Evolutionary conservation across 176 grass and related monocot genomes (phyloP), one percentile per base, ranked within the genome.

Genomic region (Saccharum officinarum): DNA sequence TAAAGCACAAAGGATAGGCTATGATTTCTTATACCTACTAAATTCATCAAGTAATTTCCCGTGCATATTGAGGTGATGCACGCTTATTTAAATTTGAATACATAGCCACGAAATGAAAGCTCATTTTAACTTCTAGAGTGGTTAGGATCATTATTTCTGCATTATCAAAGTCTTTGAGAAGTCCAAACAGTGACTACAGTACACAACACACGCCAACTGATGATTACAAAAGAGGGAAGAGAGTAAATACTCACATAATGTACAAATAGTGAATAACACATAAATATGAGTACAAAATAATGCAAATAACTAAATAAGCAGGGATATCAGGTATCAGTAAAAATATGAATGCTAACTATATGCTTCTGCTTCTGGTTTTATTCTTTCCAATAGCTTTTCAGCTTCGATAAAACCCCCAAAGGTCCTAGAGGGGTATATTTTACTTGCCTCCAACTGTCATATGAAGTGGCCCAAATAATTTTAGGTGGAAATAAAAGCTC

Each of bases 351-450:
- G 65, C 71, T 75, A 85, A 82, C 31, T 57, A 73, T 87, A 78
- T 39, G 79, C 73, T 91, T 69, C 77, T 78, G 78, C 68, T 75
- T 78, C 67, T 78, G 92, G 92, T 72, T 84, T 95, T 84, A 96
- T 86, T 81, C 57, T 88, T 76, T 92, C 88, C 79, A 99, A 52
- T 45, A 98, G 8, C 47, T 89, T 86, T 81, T 95, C 86, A 81
- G 84, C 93, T 78, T 85, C 88, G 39, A 96, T 20, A 89, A 99
- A 99, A 10, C 93, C 94, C 86, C 81, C 12, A 94, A 70, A 12
- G 71, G 84, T 41, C 83, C 91, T 13, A 94, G 11, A 14, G 93
- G 66, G 46, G 70, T 91, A 92, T 99, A 96, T 82, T 99, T 99
- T 28, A 91, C 23, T 26, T 90, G 81, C 83, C 54, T 91, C 93